These are phyloP conservation scores for Tubosaeta brunneosetosa DNA, from an alignment of 768 basidiomycete genomes.

Conservation along the genomic window DNA sequence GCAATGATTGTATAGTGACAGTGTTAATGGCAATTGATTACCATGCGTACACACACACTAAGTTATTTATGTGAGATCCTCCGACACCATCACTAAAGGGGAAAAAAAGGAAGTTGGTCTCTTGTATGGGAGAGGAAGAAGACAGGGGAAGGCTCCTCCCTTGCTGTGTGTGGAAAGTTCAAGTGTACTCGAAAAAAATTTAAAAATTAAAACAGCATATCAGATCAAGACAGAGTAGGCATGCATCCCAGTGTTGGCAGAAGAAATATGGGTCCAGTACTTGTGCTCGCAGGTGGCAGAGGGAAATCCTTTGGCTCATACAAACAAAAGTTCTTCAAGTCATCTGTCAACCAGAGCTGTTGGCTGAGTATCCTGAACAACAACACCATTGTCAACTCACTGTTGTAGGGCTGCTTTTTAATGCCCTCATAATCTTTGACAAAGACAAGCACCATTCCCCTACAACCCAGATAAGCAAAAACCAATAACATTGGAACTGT, in stretches of 20 bases:
- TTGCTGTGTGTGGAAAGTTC: too few relatives aligned
- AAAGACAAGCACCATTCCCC: conserved; percentile 13
- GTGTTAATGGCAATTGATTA: too few relatives aligned
- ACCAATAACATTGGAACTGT: background rate
- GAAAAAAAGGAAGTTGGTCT: too few relatives aligned
- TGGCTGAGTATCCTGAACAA: background rate
- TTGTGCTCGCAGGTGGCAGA: background rate
- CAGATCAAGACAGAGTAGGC: background rate
- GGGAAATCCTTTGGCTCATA: background rate
- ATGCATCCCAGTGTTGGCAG: background rate
- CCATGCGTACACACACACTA: too few relatives aligned
- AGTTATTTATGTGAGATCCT: too few relatives aligned
- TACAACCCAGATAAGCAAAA: background rate
- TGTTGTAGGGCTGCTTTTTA: background rate
- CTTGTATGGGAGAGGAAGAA: too few relatives aligned
- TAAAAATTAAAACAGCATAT: too few relatives aligned
- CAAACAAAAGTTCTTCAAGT: background rate
- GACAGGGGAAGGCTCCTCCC: too few relatives aligned
- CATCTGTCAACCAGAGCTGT: background rate
- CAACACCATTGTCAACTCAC: background rate
- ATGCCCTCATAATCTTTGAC: conserved; percentile 4
- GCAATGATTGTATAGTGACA: too few relatives aligned
- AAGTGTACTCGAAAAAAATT: too few relatives aligned
- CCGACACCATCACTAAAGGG: too few relatives aligned
- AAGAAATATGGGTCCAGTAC: background rate